These are phyloP conservation scores for Fusarium sarcochroum DNA, from an alignment of 2,329 filamentous ascomycete species.

Conservation along the genomic window DNA sequence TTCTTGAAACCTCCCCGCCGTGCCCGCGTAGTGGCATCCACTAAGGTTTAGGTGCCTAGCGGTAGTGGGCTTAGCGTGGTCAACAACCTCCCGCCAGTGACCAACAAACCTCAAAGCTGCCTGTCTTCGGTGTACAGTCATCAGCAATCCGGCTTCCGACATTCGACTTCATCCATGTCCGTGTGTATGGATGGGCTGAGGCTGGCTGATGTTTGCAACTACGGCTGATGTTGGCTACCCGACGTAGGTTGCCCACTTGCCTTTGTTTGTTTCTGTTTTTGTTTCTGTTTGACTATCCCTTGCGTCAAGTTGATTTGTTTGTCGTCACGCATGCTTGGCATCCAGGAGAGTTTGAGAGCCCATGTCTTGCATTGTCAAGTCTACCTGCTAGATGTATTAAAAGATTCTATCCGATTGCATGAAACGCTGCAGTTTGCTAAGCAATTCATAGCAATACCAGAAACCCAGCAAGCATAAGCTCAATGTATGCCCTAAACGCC, in stretches of 20 bases:
- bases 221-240: not conserved
- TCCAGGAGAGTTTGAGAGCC: not conserved
- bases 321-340: not conserved
- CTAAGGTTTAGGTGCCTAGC: conserved; percentile 33
- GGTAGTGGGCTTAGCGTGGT: conserved; percentile 34
- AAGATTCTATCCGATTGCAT: conserved; percentile 24
- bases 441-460: conserved; percentile 8
- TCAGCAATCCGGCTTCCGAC: conserved; percentile 39
- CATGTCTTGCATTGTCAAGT: conserved; percentile 11
- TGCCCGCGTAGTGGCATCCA: conserved; percentile 30
- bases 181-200: conserved; percentile 10
- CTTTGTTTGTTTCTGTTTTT: not conserved
- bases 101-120: conserved; percentile 23
- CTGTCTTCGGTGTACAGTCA: conserved; percentile 9
- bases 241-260: not conserved
- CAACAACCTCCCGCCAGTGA: conserved; percentile 20
- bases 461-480: conserved; percentile 23
- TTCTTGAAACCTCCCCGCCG: conserved; percentile 48
- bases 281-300: conserved; percentile 5
- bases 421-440: conserved; percentile 16
- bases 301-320: not conserved
- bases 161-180: conserved; percentile 5
- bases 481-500: conserved; percentile 43
- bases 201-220: conserved; percentile 2
- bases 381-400: conserved; percentile 28